Evolutionary conservation across 768 basidiomycete genomes (phyloP).

Genomic region (Kwoniella botswanensis): DNA sequence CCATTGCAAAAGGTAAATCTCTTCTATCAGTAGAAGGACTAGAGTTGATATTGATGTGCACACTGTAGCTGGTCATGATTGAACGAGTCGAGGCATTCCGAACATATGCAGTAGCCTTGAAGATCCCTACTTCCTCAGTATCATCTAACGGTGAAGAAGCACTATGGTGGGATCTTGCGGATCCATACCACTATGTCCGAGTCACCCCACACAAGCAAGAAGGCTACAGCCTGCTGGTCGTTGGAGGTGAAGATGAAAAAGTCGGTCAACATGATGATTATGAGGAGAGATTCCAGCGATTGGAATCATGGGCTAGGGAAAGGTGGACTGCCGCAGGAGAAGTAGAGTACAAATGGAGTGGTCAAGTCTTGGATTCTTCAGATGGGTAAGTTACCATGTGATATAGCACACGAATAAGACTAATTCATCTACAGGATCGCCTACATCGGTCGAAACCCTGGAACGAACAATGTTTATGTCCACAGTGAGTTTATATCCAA

Average conservation of each 20-base stretch:
- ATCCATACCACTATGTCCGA: conserved; percentile 39
- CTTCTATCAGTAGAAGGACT: background rate
- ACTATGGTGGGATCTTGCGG: conserved; percentile 37
- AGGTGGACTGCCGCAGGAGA: conserved; percentile 24
- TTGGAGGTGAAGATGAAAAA: conserved; percentile 40
- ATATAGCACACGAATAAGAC: background rate
- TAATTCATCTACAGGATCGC: conserved; percentile 21
- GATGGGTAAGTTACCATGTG: conserved; percentile 26
- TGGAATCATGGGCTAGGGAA: conserved; percentile 34
- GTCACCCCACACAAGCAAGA: conserved; percentile 35
- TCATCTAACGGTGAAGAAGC: conserved; percentile 27
- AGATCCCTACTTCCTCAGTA: conserved; percentile 21
- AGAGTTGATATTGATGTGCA: background rate
- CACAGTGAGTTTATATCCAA: conserved; percentile 24
- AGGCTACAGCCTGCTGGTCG: conserved; percentile 35
- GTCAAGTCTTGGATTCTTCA: conserved; percentile 31
- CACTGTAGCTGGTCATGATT: conserved; percentile 32
- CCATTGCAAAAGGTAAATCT: conserved; percentile 33
- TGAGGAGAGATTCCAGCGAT: conserved; percentile 30
- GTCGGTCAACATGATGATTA: conserved; percentile 38
- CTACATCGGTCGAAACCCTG: conserved; percentile 34
- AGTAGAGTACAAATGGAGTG: conserved; percentile 37
- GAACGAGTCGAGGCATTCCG: conserved; percentile 33
- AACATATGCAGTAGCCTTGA: conserved; percentile 35
- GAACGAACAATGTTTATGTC: conserved; percentile 32